Evolutionary conservation across 257 asterid genomes (phyloP).

Genomic region (Ilex asprella): DNA sequence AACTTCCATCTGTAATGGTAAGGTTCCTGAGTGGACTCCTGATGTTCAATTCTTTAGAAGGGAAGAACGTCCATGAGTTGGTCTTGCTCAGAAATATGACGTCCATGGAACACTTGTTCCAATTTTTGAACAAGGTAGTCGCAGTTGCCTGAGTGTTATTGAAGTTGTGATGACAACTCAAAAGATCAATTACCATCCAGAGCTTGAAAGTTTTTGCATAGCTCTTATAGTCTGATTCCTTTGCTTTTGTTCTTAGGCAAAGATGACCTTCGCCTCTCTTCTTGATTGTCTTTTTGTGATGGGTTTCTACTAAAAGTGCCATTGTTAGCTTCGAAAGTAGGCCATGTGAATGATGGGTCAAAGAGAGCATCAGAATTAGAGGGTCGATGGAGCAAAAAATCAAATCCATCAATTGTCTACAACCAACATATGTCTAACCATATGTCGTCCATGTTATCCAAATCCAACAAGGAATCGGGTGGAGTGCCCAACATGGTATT

Average conservation of each 20-base stretch:
- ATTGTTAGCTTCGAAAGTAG: conserved; percentile 31
- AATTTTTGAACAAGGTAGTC: too few species aligned
- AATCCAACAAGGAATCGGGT: conserved; percentile 60
- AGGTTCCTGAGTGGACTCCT: too few species aligned
- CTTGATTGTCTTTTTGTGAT: conserved; percentile 19
- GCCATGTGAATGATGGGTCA: conserved; percentile 60
- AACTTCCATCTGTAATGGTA: too few species aligned
- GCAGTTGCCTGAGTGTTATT: too few species aligned
- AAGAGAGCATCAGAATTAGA: conserved; percentile 46
- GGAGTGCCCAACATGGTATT: conserved; percentile 26
- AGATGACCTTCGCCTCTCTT: conserved; percentile 46
- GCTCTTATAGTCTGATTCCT: too few species aligned
- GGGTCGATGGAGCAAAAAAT: conserved; percentile 39
- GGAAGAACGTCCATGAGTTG: too few species aligned
- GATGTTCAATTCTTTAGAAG: too few species aligned
- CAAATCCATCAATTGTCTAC: conserved; percentile 58
- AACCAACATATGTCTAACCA: conserved; percentile 79
- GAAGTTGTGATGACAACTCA: too few species aligned
- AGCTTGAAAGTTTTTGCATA: too few species aligned
- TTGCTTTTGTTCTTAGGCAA: conserved; percentile 25
- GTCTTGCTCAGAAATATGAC: too few species aligned
- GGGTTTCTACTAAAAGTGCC: conserved; percentile 25
- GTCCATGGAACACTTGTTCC: too few species aligned
- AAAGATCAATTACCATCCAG: too few species aligned
- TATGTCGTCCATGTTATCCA: conserved; percentile 76